Evolutionary conservation across 129 eudicot genomes (phyloP).

Genomic region (Logfia minima): DNA sequence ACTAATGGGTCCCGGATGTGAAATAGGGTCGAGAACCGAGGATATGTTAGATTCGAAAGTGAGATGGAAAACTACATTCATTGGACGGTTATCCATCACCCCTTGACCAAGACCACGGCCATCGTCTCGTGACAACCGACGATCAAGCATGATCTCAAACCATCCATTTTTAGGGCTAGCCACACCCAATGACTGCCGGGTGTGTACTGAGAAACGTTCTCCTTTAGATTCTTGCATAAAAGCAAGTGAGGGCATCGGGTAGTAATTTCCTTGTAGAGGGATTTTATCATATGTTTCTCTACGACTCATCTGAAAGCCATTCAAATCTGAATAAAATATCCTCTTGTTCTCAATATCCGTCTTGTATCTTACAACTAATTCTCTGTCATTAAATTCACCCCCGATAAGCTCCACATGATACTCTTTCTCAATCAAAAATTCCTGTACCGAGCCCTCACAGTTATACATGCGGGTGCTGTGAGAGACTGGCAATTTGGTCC

Average conservation of each 20-base stretch:
- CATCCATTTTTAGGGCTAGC: constrained; percentile 86
- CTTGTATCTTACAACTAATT: constrained; percentile 79
- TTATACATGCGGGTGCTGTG: constrained; percentile 80
- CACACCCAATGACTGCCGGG: constrained; percentile 85
- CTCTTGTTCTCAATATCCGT: constrained; percentile 72
- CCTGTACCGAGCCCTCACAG: constrained; percentile 64
- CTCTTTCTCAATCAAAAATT: constrained; percentile 78
- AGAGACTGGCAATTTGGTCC: constrained; percentile 68
- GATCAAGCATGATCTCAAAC: constrained; percentile 94
- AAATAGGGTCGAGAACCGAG: constrained; percentile 33
- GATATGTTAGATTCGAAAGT: constrained; percentile 70
- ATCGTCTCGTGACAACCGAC: constrained; percentile 79
- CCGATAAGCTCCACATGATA: constrained; percentile 95
- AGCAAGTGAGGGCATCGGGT: constrained; percentile 97
- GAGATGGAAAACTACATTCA: constrained; percentile 80
- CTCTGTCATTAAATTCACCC: constrained; percentile 66
- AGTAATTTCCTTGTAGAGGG: constrained; percentile 93
- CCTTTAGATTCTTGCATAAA: constrained; percentile 80
- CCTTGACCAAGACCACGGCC: constrained; percentile 99
- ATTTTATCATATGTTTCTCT: constrained; percentile 95
- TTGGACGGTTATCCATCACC: constrained; percentile 82
- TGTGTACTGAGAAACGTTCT: constrained; percentile 79
- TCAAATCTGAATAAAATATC: constrained; percentile 82
- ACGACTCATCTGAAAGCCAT: constrained; percentile 97
- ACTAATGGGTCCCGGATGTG: constrained; percentile 51